Percentiles rank a stretch among this genome's conserved stretches.
Evolutionary conservation across 768 basidiomycete genomes (phyloP).

Genomic region (Hericium rajendrae): DNA sequence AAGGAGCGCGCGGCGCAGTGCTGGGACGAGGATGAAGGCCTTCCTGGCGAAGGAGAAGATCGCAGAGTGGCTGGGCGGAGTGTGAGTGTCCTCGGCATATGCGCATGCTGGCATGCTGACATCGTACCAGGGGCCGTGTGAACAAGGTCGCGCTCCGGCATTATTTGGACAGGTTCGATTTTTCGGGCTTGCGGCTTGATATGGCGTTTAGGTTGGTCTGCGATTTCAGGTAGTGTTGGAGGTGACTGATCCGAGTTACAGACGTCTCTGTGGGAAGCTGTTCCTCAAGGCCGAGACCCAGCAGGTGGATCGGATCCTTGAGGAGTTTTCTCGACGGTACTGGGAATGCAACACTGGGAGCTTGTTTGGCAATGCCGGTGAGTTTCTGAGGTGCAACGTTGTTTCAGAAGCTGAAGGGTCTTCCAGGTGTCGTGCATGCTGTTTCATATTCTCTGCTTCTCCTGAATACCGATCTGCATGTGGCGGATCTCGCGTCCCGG

Average conservation of each 20-base stretch:
- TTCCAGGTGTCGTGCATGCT: constrained; percentile 86
- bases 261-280: constrained; percentile 83
- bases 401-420: neutral
- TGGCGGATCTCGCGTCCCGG: constrained; percentile 77
- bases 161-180: constrained; percentile 89
- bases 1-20: constrained; percentile 69
- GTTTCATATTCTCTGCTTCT: constrained; percentile 88
- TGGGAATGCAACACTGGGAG: constrained; percentile 83
- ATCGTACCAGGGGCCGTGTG: constrained; percentile 47
- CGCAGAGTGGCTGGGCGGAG: constrained; percentile 91
- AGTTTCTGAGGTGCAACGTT: constrained; percentile 20
- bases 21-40: constrained; percentile 74
- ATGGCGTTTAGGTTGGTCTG: constrained; percentile 69
- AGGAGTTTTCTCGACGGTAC: constrained; percentile 82
- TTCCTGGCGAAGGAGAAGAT: constrained; percentile 87
- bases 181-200: constrained; percentile 72
- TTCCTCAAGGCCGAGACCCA: constrained; percentile 95
- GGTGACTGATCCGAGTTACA: constrained; percentile 20
- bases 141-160: constrained; percentile 67
- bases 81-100: constrained; percentile 41
- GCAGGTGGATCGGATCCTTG: constrained; percentile 93
- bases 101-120: constrained; percentile 1
- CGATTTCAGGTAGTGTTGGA: neutral
- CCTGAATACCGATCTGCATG: constrained; percentile 94
- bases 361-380: constrained; percentile 80